A percentile compares a stretch with the other conserved stretches of the same genome.
These are phyloP conservation scores for Pichia sp. DNA, from an alignment of 1,139 yeast species.

Conservation along the genomic window DNA sequence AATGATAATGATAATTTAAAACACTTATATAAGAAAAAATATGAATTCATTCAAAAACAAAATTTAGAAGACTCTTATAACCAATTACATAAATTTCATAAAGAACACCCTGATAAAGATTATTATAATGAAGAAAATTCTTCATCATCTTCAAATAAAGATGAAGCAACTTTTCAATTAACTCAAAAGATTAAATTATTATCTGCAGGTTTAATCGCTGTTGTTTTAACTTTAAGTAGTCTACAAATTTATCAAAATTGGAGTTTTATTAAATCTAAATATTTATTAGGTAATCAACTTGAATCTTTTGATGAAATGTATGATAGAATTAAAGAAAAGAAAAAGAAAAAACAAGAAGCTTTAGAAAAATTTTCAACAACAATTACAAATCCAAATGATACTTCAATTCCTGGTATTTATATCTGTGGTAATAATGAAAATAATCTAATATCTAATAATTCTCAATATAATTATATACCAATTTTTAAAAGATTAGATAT, in stretches of 20 bases:
- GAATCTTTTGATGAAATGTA: slow-evolving; percentile 26
- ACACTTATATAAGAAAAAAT: slow-evolving; percentile 11
- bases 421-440: slow-evolving; percentile 44
- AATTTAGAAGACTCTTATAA: slow-evolving; percentile 12
- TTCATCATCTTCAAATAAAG: slow-evolving; percentile 2
- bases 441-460: slow-evolving; percentile 35
- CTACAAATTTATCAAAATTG: slow-evolving; percentile 42
- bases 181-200: slow-evolving; percentile 24
- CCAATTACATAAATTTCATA: slow-evolving; percentile 1
- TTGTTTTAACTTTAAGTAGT: slow-evolving; percentile 33
- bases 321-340: slow-evolving; percentile 22
- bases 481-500: slow-evolving; percentile 42
- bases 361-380: slow-evolving; percentile 17
- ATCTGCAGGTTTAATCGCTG: slow-evolving; percentile 21
- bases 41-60: slow-evolving; percentile 14
- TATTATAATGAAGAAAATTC: not conserved
- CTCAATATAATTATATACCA: slow-evolving; percentile 42
- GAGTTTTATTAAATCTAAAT: slow-evolving; percentile 33
- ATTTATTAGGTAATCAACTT: slow-evolving; percentile 31
- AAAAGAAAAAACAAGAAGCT: slow-evolving; percentile 18
- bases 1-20: not conserved
- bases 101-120: not conserved
- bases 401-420: slow-evolving; percentile 45
- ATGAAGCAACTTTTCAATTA: slow-evolving; percentile 19
- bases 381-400: slow-evolving; percentile 29